Evolutionary conservation across 2,329 filamentous ascomycete species (phyloP).

Genomic region (Phaeosphaeria sp.): DNA sequence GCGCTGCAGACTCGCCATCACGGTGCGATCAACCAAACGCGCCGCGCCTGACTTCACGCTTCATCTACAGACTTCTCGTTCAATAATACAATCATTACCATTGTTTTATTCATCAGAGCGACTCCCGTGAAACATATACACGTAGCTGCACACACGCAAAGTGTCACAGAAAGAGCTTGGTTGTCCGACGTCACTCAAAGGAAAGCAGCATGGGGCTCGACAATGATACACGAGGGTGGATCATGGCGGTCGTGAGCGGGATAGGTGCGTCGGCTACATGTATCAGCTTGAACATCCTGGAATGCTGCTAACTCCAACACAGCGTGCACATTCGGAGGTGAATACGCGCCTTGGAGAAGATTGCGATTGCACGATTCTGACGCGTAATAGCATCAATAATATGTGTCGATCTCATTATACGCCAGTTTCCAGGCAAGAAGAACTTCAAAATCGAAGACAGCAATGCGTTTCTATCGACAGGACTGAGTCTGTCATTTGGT

Average conservation of each 20-base stretch:
- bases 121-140: neutral
- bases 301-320: slow-evolving; percentile 20
- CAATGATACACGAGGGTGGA: slow-evolving; percentile 86
- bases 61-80: slow-evolving; percentile 10
- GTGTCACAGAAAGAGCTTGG: slow-evolving; percentile 4
- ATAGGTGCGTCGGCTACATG: slow-evolving; percentile 60
- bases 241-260: slow-evolving; percentile 84
- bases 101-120: neutral
- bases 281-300: slow-evolving; percentile 2
- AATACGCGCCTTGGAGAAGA: neutral
- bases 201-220: slow-evolving; percentile 38
- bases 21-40: slow-evolving; percentile 15
- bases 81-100: slow-evolving; percentile 6
- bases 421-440: slow-evolving; percentile 73
- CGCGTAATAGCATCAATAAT: slow-evolving; percentile 74
- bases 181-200: slow-evolving; percentile 29
- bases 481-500: slow-evolving; percentile 90
- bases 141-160: neutral
- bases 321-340: slow-evolving; percentile 50
- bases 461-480: slow-evolving; percentile 84
- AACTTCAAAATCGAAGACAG: slow-evolving; percentile 89
- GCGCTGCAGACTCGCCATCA: slow-evolving; percentile 13
- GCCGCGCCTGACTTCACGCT: slow-evolving; percentile 12
- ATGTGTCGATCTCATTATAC: slow-evolving; percentile 81
- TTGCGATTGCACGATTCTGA: slow-evolving; percentile 8